Base-by-base conservation (phyloP, 1,284 basidiomycete species). In the Irpex lacteus region DNA sequence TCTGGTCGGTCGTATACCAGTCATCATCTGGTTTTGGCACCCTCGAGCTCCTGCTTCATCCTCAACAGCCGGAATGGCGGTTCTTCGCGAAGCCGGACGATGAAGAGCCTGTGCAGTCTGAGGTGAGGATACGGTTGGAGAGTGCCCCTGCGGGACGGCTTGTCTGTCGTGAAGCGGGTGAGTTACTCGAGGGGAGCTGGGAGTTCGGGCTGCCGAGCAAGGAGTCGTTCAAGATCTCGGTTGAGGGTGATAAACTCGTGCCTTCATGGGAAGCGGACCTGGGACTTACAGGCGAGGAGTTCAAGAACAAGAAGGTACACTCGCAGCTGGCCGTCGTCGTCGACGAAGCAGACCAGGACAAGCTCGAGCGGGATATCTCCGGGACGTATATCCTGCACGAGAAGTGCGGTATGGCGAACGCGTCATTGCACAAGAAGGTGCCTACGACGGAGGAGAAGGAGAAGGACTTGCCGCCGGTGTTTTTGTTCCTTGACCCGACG, bases 401-500 rank as follows among this genome's bases (percentile, higher is more conserved):
- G 66, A 90, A 90, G 73, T 98, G 96, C 66, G 96, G 96, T 1
- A 95, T 94, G 0, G 94, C 96, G 1, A 94, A 92, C 72, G 84
- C 85, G 32, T 91, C 92, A n/a, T 80, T 98, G 47, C 95, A 98
- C 76, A 88, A 86, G 75, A 89, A 86, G 66, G 74, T 80, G 38
- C 59, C 75, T 19, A 75, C 76, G 3, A 67, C 74, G 0, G 78
- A 78, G 9, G 85, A 88, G 19, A 78, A 78, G 9, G 85, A 88
- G 19, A 69, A 63, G 0, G 72, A 74, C 4, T 76, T 88, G 26
- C 86, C 91, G 0, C 84, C 87, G 0, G 71, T 97, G 7, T 97
- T 90, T 80, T 81, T 98, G 78, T 85, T 96, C 72, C 81, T 96
- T 53, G 94, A 97, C 72, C 93, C 95, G 6, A 88, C 90, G 50